Evolutionary conservation across 306 rosid genomes (phyloP).

Genomic region (Castanopsis chinensis): DNA sequence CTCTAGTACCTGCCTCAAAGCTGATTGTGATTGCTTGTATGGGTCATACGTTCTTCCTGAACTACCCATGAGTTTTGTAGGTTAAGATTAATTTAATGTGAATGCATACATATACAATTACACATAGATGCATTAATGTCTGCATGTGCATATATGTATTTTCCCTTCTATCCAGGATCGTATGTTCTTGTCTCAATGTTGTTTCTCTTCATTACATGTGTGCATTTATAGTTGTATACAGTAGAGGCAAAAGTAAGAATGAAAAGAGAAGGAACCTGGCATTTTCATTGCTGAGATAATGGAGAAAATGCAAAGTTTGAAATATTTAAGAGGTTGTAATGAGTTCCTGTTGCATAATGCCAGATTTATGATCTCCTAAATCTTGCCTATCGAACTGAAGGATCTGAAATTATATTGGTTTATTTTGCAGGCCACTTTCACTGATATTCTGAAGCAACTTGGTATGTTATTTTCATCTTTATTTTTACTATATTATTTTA

Average conservation of each 20-base stretch:
- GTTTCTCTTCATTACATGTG: not conserved
- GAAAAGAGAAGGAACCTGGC: not conserved
- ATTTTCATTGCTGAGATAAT: not conserved
- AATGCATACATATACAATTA: not conserved
- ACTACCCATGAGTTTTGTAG: not conserved
- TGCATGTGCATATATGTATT: not conserved
- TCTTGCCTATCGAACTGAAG: not conserved
- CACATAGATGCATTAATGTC: not conserved
- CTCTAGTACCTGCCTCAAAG: not conserved
- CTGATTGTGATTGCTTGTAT: not conserved
- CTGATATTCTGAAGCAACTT: constrained; percentile 89
- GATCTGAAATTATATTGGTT: not conserved
- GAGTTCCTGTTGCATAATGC: not conserved
- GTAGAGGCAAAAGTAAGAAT: not conserved
- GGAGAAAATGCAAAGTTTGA: not conserved
- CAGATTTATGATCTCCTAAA: not conserved
- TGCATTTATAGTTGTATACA: not conserved
- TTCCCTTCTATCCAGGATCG: not conserved
- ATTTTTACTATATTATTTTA: not conserved
- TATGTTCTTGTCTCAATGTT: not conserved
- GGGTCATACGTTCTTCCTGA: constrained; percentile 6
- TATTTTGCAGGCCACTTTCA: constrained; percentile 90
- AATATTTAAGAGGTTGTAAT: not conserved
- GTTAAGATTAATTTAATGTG: not conserved
- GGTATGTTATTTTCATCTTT: constrained; percentile 43